Evolutionary conservation across 805 yeast species (phyloP).

Genomic region (Ogataea methylovora): DNA sequence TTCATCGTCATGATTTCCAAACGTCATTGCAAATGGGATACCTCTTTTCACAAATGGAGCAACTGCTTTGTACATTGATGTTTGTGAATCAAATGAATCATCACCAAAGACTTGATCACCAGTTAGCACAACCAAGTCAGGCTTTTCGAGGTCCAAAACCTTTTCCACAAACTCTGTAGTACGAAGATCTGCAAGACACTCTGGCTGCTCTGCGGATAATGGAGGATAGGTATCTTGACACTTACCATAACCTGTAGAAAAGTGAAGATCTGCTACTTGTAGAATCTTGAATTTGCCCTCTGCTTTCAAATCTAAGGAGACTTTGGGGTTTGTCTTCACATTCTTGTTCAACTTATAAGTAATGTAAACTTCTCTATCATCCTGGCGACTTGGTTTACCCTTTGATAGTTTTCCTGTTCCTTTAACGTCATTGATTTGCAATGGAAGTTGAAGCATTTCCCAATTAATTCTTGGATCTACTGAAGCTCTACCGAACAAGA

Average conservation of each 20-base stretch:
- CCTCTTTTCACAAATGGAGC: constrained; percentile 56
- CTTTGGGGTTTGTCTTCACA: constrained; percentile 16
- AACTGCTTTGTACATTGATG: constrained; percentile 72
- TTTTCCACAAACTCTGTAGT: constrained; percentile 54
- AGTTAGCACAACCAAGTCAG: constrained; percentile 78
- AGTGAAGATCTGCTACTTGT: constrained; percentile 89
- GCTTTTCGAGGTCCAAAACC: constrained; percentile 67
- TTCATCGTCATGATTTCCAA: constrained; percentile 96
- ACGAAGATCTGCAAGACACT: constrained; percentile 73
- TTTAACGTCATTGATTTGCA: constrained; percentile 5
- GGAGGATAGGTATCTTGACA: constrained; percentile 70
- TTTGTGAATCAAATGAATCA: constrained; percentile 69
- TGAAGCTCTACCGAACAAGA: constrained; percentile 66
- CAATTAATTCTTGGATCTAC: constrained; percentile 75
- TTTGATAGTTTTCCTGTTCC: constrained; percentile 3
- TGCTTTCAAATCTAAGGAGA: constrained; percentile 19
- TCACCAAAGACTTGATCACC: constrained; percentile 92
- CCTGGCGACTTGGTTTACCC: constrained; percentile 1
- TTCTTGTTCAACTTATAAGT: constrained; percentile 26
- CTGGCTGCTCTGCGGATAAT: constrained; percentile 25
- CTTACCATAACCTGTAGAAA: constrained; percentile 73
- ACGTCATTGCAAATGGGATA: constrained; percentile 77
- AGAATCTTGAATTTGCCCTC: constrained; percentile 63
- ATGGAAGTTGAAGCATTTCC: constrained; percentile 27
- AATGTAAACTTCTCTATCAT: constrained; percentile 21